A percentile compares a stretch with the other conserved stretches of the same genome.
Conservation (phyloP, 768 basidiomycete genomes). For the Dendrothele bispora region DNA sequence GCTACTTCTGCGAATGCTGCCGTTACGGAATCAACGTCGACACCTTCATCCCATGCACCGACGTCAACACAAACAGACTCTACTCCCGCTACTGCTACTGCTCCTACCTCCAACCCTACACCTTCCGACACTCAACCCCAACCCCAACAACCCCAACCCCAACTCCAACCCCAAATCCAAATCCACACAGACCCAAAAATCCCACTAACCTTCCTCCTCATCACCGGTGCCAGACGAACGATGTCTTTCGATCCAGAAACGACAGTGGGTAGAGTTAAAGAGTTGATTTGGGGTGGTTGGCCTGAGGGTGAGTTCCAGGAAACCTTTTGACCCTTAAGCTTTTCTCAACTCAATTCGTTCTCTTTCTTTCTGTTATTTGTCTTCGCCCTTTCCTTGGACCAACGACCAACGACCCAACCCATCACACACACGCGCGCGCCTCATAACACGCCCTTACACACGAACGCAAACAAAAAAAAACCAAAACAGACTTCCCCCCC, state of each 20-base stretch:
- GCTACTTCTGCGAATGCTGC: too few relatives aligned
- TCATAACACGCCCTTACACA: not conserved
- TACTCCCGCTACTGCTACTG: not conserved
- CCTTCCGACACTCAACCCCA: not conserved
- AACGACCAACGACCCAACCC: too few relatives aligned
- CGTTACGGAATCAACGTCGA: too few relatives aligned
- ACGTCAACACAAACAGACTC: constrained; percentile 3
- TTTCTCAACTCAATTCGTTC: too few relatives aligned
- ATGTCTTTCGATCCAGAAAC: constrained; percentile 78
- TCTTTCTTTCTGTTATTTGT: too few relatives aligned
- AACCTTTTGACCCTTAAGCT: too few relatives aligned
- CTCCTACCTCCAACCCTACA: not conserved
- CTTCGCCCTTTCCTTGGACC: too few relatives aligned
- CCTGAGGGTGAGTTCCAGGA: constrained; percentile 54
- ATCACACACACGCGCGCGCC: too few relatives aligned
- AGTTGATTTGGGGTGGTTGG: constrained; percentile 84
- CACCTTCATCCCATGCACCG: too few relatives aligned
- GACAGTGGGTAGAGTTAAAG: constrained; percentile 76
- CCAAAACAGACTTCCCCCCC: not conserved
- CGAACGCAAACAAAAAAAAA: constrained; percentile 1
- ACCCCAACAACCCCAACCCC: not conserved
- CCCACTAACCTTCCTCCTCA: constrained; percentile 68
- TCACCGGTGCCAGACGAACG: constrained; percentile 65
- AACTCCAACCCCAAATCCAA: not conserved
- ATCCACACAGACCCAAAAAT: constrained; percentile 58